phyloP scores from a whole-genome alignment of 345 rosid genomes.

The Sapria himalayana region DNA sequence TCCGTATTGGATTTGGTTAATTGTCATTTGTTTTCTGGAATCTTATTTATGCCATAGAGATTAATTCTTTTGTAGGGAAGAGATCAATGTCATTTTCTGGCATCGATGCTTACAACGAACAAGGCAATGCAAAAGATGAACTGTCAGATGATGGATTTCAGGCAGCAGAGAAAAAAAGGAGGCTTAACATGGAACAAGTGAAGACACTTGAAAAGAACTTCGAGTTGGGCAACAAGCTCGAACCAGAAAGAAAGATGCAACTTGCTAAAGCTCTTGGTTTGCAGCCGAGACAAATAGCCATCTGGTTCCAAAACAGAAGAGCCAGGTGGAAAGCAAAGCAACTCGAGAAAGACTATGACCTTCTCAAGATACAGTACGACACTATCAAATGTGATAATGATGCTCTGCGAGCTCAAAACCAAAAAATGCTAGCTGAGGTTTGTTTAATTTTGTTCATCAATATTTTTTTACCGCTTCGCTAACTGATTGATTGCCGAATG shows the following conservation, averaged over 20 bases:
- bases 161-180: constrained; percentile 87
- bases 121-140: constrained; percentile 53
- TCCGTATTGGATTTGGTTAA: background rate
- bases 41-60: background rate
- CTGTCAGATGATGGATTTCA: constrained; percentile 86
- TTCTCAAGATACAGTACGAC: constrained; percentile 63
- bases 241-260: constrained; percentile 96
- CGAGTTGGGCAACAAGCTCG: constrained; percentile 91
- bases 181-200: constrained; percentile 83
- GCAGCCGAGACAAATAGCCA: constrained; percentile 93
- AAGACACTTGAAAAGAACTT: constrained; percentile 87
- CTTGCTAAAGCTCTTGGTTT: constrained; percentile 80
- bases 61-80: constrained; percentile 10
- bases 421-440: constrained; percentile 72
- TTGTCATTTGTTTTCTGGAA: no score
- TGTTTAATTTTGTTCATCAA: no score
- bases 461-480: no score
- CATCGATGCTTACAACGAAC: constrained; percentile 17
- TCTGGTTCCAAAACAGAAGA: constrained; percentile 95
- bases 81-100: constrained; percentile 10
- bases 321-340: constrained; percentile 97
- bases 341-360: constrained; percentile 82
- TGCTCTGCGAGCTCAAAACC: constrained; percentile 70
- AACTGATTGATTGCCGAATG: no score
- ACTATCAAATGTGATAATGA: constrained; percentile 61